Percentiles rank a stretch among this genome's conserved stretches.
Conservation (phyloP, 768 basidiomycete species). For the Termitomyces sp. region DNA sequence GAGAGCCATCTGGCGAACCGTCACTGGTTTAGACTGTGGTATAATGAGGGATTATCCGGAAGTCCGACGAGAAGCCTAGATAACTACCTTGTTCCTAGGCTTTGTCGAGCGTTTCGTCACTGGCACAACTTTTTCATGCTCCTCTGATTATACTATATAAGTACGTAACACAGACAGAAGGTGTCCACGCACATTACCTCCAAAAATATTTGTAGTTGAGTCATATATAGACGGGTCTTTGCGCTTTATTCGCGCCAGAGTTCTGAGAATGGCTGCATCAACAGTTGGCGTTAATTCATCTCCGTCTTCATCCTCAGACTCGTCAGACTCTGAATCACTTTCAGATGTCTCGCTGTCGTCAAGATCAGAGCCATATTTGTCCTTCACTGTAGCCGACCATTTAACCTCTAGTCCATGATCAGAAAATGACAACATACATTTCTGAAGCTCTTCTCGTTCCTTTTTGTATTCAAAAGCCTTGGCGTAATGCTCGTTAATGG, state of each 20-base stretch:
- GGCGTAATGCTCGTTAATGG: conserved; percentile 71
- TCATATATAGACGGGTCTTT: conserved; percentile 87
- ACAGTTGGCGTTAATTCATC: conserved; percentile 91
- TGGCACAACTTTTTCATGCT: conserved; percentile 45
- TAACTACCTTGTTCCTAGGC: conserved; percentile 46
- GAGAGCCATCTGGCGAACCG: conserved; percentile 67
- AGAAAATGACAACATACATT: conserved; percentile 41
- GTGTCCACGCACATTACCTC: conserved; percentile 43
- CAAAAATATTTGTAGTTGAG: conserved; percentile 61
- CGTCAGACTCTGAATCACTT: conserved; percentile 68
- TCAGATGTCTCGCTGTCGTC: conserved; percentile 46
- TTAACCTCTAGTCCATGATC: neutral
- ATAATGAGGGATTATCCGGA: neutral
- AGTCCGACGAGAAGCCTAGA: neutral
- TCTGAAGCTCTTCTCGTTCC: conserved; percentile 78
- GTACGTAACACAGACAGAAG: neutral
- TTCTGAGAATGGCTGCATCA: conserved; percentile 91
- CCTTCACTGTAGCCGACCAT: conserved; percentile 55
- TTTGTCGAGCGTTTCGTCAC: conserved; percentile 19
- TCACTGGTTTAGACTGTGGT: conserved; percentile 61
- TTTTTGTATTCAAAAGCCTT: conserved; percentile 82
- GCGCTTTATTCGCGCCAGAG: conserved; percentile 75
- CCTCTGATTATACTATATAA: conserved; percentile 42
- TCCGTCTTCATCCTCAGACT: conserved; percentile 91
- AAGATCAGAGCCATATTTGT: conserved; percentile 78